Evolutionary conservation across 306 rosid genomes (phyloP).

Genomic region (Luffa aegyptiaca): DNA sequence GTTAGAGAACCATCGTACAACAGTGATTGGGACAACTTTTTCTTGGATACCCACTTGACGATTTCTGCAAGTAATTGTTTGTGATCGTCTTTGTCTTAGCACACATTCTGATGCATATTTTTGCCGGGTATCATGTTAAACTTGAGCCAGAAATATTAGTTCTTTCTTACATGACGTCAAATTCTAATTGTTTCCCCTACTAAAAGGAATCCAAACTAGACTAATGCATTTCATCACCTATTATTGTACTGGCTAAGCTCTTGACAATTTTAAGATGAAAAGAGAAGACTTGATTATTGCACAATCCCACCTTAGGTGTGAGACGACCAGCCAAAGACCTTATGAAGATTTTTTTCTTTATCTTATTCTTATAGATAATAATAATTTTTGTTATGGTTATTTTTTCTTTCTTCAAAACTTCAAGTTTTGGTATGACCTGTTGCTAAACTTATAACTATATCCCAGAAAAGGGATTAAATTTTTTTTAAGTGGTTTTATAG

Average conservation of each 20-base stretch:
- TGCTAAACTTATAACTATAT: not conserved
- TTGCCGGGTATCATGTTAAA: not conserved
- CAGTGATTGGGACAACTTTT: not conserved
- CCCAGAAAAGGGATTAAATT: not conserved
- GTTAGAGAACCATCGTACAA: not conserved
- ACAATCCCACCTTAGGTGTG: not conserved
- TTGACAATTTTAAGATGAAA: not conserved
- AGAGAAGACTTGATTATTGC: not conserved
- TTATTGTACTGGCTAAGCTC: not conserved
- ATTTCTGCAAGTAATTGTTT: not conserved
- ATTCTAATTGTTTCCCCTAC: not conserved
- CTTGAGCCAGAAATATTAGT: not conserved
- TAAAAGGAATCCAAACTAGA: not conserved
- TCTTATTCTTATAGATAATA: not conserved
- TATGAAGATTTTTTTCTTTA: not conserved
- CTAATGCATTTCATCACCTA: not conserved
- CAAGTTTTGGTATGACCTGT: not conserved
- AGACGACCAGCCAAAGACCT: not conserved
- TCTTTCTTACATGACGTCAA: not conserved
- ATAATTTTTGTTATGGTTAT: not conserved
- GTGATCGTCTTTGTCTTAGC: not conserved
- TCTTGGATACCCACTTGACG: not conserved
- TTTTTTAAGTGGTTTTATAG: not conserved
- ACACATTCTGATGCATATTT: not conserved
- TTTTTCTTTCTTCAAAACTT: not conserved